Evolutionary conservation across 805 yeast genomes (phyloP).

Genomic region (Myxozyma lipomycoides): DNA sequence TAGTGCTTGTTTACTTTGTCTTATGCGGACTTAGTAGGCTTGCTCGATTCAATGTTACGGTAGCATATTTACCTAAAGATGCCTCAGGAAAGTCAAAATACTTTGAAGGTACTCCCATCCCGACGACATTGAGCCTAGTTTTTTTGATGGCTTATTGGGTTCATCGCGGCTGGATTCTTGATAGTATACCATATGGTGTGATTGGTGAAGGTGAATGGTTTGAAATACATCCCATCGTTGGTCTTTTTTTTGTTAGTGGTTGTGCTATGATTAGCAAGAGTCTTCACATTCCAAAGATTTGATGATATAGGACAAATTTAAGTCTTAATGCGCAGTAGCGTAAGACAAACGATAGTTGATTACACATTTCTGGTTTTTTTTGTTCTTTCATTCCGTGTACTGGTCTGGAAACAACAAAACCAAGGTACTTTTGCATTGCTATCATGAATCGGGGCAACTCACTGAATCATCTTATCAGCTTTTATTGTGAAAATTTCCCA

Average conservation of each 20-base stretch:
- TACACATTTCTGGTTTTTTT: no score
- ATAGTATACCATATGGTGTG: slow-evolving; percentile 63
- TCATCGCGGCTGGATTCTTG: slow-evolving; percentile 42
- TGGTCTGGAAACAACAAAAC: no score
- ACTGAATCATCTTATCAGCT: no score
- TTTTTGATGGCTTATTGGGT: slow-evolving; percentile 66
- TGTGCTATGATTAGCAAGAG: slow-evolving; percentile 89
- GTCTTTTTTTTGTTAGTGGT: slow-evolving; percentile 71
- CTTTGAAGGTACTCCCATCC: slow-evolving; percentile 96
- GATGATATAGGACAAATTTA: no score
- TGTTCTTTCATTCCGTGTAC: no score
- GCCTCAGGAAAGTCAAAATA: slow-evolving; percentile 75
- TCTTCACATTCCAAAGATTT: slow-evolving; percentile 84
- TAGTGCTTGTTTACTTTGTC: slow-evolving; percentile 75
- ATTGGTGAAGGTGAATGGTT: slow-evolving; percentile 51
- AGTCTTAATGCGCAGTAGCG: no score
- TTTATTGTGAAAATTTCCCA: no score
- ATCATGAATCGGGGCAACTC: no score
- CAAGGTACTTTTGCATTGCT: no score
- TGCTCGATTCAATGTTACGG: slow-evolving; percentile 94
- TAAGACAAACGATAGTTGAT: no score
- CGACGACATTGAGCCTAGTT: slow-evolving; percentile 77
- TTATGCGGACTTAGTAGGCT: slow-evolving; percentile 89
- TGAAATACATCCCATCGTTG: slow-evolving; percentile 71
- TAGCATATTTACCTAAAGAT: slow-evolving; percentile 89